Base-by-base conservation (phyloP, 805 yeast species). In the Pichia insulana region DNA sequence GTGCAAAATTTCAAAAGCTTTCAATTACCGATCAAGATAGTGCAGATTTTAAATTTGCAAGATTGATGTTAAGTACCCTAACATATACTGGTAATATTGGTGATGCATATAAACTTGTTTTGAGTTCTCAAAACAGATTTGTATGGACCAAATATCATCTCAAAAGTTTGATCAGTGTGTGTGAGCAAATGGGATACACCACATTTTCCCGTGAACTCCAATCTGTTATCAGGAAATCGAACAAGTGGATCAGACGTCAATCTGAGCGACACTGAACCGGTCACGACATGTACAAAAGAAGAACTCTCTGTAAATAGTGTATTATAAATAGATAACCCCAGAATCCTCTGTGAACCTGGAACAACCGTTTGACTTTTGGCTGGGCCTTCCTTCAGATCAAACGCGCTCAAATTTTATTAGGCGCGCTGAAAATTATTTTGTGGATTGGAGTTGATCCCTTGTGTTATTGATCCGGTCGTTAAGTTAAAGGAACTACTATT, bases 81-180 rank as follows among this genome's bases (percentile, higher is more conserved):
- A 67, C 80, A 0, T 65, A 65, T 3, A 65, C 78, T 55, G 74
- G 78, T 12, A 62, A 74, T 42, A 63, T 77, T 13, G 71, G 74
- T 10, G 95, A 87, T 57, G 95, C 94, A 0, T 62, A 80, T 43
- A 76, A 78, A 31, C 66, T 88, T 20, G 71, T 86, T 2, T 55
- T 75, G 44, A 74, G 89, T 25, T 79, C 95, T 0, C 74, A 75
- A 50, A 74, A 72, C 33, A 77, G 78, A 50, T 83, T 85, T 57
- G 64, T 70, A 26, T 88, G 97, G 97, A 70, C 59, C 10, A 69
- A 68, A 49, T 62, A 65, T 35, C 68, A 67, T 56, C 53, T 77
- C 26, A 69, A 66, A 43, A 57, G 64, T 7, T 58, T 78, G 27
- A 57, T 71, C 41, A 49, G 48, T 2, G 59, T 63, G 9, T 64